phyloP scores from a whole-genome alignment of 495 filamentous ascomycete species.

The Xylaria longipes region DNA sequence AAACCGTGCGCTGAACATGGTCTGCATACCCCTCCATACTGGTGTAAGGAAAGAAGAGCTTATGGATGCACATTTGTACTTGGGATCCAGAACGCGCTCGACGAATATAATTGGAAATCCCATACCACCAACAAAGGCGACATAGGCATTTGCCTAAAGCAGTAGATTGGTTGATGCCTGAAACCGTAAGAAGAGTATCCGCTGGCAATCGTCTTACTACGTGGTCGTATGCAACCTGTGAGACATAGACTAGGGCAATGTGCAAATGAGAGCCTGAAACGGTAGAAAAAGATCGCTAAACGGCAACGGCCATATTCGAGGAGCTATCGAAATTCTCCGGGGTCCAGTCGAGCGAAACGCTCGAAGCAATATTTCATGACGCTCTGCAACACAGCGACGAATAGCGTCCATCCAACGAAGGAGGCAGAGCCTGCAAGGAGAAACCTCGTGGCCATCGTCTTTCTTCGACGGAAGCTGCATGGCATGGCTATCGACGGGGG shows the following conservation, averaged over 20 bases:
- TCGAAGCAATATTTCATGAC: constrained; percentile 14
- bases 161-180: constrained; percentile 18
- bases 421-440: constrained; percentile 38
- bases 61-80: constrained; percentile 3
- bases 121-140: background rate
- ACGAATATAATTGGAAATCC: constrained; percentile 10
- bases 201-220: constrained; percentile 7
- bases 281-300: background rate
- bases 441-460: constrained; percentile 42
- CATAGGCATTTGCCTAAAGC: background rate
- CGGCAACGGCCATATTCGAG: constrained; percentile 7
- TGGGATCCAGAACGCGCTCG: background rate
- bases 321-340: constrained; percentile 8
- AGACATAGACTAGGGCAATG: constrained; percentile 3
- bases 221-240: constrained; percentile 10
- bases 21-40: constrained; percentile 5
- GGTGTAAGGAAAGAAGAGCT: background rate
- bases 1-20: background rate
- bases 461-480: constrained; percentile 40
- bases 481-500: constrained; percentile 31
- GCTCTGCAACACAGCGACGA: constrained; percentile 8
- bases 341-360: constrained; percentile 7
- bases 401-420: constrained; percentile 19
- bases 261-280: constrained; percentile 9
- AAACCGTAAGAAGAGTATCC: constrained; percentile 5